Conservation (phyloP, 441 rosid species). For the Corymbia citriodora region DNA sequence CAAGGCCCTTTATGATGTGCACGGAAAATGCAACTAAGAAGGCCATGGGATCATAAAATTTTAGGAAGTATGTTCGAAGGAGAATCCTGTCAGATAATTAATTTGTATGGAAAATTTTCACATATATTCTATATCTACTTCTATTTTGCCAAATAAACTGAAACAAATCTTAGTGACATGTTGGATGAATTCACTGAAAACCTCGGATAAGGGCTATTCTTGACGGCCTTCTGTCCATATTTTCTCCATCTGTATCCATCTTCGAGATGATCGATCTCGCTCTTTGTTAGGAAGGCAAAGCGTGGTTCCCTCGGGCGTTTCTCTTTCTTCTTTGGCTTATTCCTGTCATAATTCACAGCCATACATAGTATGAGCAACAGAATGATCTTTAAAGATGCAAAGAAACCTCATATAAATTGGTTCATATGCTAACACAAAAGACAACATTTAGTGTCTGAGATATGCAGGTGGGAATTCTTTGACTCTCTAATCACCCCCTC, state of each 20-base stretch:
- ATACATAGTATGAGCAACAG: background rate
- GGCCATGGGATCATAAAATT: background rate
- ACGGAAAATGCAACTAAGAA: background rate
- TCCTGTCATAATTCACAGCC: background rate
- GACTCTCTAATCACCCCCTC: background rate
- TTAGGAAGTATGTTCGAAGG: background rate
- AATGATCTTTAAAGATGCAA: background rate
- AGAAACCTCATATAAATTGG: background rate
- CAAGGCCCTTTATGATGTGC: background rate
- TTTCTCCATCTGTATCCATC: slow-evolving; percentile 98
- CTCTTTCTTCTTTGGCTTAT: slow-evolving; percentile 42
- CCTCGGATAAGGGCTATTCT: slow-evolving; percentile 98
- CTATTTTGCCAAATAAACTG: background rate
- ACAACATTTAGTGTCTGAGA: background rate
- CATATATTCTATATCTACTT: background rate
- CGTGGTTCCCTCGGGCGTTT: slow-evolving; percentile 63
- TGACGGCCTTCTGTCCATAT: slow-evolving; percentile 95
- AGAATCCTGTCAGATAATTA: background rate
- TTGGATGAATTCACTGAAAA: background rate
- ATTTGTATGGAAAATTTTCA: background rate
- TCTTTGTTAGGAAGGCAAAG: slow-evolving; percentile 86
- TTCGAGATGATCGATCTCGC: slow-evolving; percentile 92
- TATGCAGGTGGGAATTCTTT: background rate
- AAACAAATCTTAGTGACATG: background rate
- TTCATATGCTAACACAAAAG: background rate